A percentile compares a stretch with the other conserved stretches of the same genome.
phyloP scores from a whole-genome alignment of 2,329 filamentous ascomycete species.

The Epichloe bromicola region DNA sequence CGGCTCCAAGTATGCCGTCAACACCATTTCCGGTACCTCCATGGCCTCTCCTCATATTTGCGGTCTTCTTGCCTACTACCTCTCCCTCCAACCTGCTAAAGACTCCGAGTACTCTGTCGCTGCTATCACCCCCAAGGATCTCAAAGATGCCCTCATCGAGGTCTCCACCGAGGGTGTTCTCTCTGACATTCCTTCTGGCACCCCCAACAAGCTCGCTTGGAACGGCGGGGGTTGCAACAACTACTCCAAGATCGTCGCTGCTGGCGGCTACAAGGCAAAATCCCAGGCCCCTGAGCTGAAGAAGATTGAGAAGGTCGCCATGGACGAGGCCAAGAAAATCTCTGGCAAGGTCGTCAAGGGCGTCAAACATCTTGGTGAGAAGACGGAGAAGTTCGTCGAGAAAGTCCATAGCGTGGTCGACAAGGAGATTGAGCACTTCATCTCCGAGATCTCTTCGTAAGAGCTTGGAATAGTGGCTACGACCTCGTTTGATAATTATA shows the following conservation, averaged over 20 bases:
- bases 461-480: slow-evolving; percentile 2
- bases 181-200: slow-evolving; percentile 69
- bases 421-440: slow-evolving; percentile 46
- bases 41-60: slow-evolving; percentile 98
- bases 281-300: slow-evolving; percentile 33
- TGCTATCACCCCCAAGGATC: slow-evolving; percentile 79
- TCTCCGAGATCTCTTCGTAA: slow-evolving; percentile 36
- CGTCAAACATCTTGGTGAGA: slow-evolving; percentile 36
- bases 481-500: not conserved
- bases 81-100: slow-evolving; percentile 82
- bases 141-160: slow-evolving; percentile 78
- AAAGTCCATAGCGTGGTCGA: slow-evolving; percentile 51
- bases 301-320: slow-evolving; percentile 46
- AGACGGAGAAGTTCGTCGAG: slow-evolving; percentile 49
- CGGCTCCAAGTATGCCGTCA: slow-evolving; percentile 86
- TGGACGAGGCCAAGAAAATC: slow-evolving; percentile 47
- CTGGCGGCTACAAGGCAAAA: slow-evolving; percentile 56
- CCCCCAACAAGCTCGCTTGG: slow-evolving; percentile 93
- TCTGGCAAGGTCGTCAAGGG: slow-evolving; percentile 42
- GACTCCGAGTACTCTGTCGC: slow-evolving; percentile 88
- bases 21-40: slow-evolving; percentile 98
- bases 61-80: slow-evolving; percentile 93
- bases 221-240: slow-evolving; percentile 93
- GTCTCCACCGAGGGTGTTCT: slow-evolving; percentile 71
- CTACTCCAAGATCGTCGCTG: slow-evolving; percentile 69